Percentiles rank a stretch among this genome's conserved stretches.
These are phyloP conservation scores for Kodamaea sagamina DNA, from an alignment of 805 yeast species.

Conservation along the genomic window DNA sequence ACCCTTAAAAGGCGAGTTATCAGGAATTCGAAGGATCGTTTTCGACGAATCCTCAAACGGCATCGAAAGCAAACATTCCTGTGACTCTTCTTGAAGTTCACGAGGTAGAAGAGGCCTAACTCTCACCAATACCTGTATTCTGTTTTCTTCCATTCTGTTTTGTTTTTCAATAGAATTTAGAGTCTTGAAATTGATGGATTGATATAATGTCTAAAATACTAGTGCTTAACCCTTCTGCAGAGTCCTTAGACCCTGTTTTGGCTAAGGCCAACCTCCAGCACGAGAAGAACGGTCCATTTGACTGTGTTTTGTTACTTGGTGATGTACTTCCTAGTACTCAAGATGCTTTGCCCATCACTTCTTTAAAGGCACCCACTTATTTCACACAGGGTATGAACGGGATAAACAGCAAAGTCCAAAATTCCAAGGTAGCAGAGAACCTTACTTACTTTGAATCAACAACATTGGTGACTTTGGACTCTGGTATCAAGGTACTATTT, in stretches of 20 bases:
- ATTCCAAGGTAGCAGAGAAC: conserved; percentile 7
- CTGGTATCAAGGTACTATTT: conserved; percentile 51
- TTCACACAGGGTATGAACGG: conserved; percentile 27
- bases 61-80: conserved; percentile 32
- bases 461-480: neutral
- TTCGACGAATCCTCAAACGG: conserved; percentile 25
- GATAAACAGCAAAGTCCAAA: neutral
- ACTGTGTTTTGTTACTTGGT: conserved; percentile 54
- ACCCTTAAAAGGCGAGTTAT: conserved; percentile 21
- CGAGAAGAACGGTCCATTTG: conserved; percentile 67
- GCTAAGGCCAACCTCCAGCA: conserved; percentile 50
- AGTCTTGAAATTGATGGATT: neutral
- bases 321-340: conserved; percentile 29
- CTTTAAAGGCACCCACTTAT: conserved; percentile 26
- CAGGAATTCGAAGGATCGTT: conserved; percentile 15
- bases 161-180: neutral
- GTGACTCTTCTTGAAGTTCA: conserved; percentile 23
- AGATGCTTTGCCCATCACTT: conserved; percentile 17
- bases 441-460: conserved; percentile 1
- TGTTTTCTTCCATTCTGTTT: conserved; percentile 15
- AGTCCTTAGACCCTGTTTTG: conserved; percentile 42
- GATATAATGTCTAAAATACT: conserved; percentile 32
- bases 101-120: conserved; percentile 48
- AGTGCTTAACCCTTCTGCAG: conserved; percentile 11
- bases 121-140: conserved; percentile 52